These are phyloP conservation scores for Blastocystis sp. DNA, from an alignment of 352 stramenopile species.

Conservation along the genomic window DNA sequence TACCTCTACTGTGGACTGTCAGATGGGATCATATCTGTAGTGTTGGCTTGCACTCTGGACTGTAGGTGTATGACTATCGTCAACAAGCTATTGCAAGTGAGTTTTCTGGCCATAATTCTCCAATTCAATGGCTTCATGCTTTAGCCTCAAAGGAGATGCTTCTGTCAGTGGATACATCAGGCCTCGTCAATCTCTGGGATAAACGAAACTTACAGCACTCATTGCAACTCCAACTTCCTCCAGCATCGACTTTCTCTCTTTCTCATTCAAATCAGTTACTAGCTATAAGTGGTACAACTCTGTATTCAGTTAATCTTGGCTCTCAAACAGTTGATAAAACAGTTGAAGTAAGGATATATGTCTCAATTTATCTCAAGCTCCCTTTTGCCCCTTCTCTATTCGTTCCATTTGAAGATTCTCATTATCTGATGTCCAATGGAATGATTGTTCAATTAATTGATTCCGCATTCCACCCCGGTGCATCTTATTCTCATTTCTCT, in stretches of 20 bases:
- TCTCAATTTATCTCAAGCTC: neutral
- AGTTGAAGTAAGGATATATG: neutral
- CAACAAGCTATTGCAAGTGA: neutral
- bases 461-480: neutral
- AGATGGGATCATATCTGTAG: neutral
- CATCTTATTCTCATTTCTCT: neutral
- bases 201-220: neutral
- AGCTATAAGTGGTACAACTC: neutral
- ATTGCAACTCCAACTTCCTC: neutral
- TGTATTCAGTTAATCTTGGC: neutral
- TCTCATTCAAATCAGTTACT: neutral
- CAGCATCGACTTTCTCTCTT: neutral
- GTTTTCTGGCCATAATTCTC: neutral
- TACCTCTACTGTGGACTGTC: neutral
- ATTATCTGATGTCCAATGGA: neutral
- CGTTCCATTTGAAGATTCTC: neutral
- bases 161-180: neutral
- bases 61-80: neutral
- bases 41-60: neutral
- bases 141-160: neutral
- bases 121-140: neutral
- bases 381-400: neutral
- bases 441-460: neutral
- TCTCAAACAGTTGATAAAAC: neutral
- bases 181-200: neutral